phyloP scores from a whole-genome alignment of 23 red algal species.

The Pyropia haitanensis region DNA sequence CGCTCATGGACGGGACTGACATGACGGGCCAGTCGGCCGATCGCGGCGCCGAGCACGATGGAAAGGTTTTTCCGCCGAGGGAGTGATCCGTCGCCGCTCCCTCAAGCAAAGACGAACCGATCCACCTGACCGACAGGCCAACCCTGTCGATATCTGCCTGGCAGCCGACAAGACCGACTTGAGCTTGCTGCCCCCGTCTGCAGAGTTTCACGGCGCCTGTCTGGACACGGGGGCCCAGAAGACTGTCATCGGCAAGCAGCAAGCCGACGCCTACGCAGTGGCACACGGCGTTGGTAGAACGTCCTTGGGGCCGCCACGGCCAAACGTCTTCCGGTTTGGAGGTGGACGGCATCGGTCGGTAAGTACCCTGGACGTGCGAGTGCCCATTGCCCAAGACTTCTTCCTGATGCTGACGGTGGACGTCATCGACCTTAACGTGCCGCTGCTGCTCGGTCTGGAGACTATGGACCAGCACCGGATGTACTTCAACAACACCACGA shows the following conservation, averaged over 20 bases:
- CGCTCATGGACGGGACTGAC: no score
- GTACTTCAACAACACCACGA: background rate
- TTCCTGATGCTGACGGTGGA: conserved; percentile 1
- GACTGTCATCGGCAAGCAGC: conserved; percentile 8
- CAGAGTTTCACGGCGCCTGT: conserved; percentile 3
- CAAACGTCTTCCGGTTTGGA: background rate
- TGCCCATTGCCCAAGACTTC: conserved; percentile 6
- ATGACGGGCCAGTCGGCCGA: no score
- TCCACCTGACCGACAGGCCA: no score
- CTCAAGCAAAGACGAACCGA: no score
- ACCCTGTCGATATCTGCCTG: no score
- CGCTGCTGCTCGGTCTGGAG: conserved; percentile 8
- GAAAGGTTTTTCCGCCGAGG: no score
- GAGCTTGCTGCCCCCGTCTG: no score
- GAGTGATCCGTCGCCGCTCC: no score
- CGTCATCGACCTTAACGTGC: conserved; percentile 11
- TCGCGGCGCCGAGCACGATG: no score
- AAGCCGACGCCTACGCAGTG: background rate
- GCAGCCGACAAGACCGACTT: no score
- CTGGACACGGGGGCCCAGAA: conserved; percentile 5
- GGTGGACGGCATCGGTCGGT: background rate
- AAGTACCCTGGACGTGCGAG: background rate
- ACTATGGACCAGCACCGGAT: background rate
- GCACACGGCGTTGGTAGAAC: background rate
- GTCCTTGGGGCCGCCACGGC: background rate